Base-by-base conservation (phyloP, 768 basidiomycete genomes). In the Suillus hirtellus region DNA sequence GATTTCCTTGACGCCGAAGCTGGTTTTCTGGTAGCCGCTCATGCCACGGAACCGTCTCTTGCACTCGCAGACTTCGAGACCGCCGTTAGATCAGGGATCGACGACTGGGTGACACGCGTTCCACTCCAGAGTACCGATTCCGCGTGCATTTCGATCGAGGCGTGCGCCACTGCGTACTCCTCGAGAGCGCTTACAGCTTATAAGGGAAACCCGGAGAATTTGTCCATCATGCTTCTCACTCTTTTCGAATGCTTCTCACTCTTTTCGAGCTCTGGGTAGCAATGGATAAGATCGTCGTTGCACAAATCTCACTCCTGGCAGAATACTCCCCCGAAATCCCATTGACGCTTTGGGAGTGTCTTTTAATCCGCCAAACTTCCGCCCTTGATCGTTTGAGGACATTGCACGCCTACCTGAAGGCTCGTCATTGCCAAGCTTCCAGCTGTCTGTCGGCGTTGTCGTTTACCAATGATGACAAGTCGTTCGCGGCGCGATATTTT, bases 181-280 rank as follows among this genome's bases (percentile, higher is more conserved):
- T 65, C 64, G 1, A 50, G 70, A 0, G 76, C 81, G 0, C 31
- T 47, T 42, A 21, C 10, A 0, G 60, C 60, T 1, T 82, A 81
- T 52, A 43, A 59, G 8, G 64, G 65, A 12, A 80, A 75, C 40
- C 77, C 81, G 2, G 81, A 83, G 56, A 66, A 73, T 37, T 42
- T 72, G 4, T 84, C 82, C 0, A 60, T 79, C 2, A 80, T 85
- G 76, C 64, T 85, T 47, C 68, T 86, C 53, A 73, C 72, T 1
- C 61, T 56, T 11, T 27, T 73, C 12, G 79, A 83, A 80, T 85
- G 76, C 64, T 85, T 47, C 68, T 86, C 53, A 73, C 72, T 1
- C 61, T 56, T 11, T 27, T 73, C 12, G 79, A 83, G 38, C 73
- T 79, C 35, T 79, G 78, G 79, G 62, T 76, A 14, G 79, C 73